These are phyloP conservation scores for Pharus latifolius DNA, from an alignment of 176 grass and related monocot species.

Conservation along the genomic window DNA sequence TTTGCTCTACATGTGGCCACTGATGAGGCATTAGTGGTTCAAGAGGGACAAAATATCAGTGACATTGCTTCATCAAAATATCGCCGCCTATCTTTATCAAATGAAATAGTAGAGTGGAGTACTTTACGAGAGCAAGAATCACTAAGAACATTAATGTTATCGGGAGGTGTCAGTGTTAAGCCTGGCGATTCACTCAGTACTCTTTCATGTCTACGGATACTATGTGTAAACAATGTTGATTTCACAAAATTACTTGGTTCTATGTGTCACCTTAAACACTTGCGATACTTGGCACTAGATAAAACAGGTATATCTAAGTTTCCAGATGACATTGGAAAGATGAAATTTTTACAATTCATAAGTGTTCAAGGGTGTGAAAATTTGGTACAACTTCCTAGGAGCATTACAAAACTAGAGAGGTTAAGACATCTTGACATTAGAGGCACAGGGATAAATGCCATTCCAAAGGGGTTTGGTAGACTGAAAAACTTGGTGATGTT, in stretches of 20 bases:
- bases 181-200: neutral
- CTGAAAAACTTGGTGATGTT: neutral
- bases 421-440: neutral
- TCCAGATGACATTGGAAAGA: neutral
- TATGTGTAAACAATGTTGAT: rapidly evolving
- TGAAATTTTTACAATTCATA: neutral
- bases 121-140: neutral
- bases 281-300: neutral
- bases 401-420: neutral
- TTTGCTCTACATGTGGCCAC: neutral
- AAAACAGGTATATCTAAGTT: neutral
- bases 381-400: neutral
- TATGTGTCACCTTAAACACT: neutral
- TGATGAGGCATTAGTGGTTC: neutral
- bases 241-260: neutral
- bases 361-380: rapidly evolving
- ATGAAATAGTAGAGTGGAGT: neutral
- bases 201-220: neutral
- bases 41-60: no score
- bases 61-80: neutral
- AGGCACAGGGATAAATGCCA: neutral
- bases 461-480: neutral
- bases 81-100: neutral
- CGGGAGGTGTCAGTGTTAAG: neutral
- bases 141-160: slow-evolving; percentile 14